A percentile compares a stretch with the other conserved stretches of the same genome.
Conservation (phyloP, 169 alveolate species). For the Eimeria tenella region DNA sequence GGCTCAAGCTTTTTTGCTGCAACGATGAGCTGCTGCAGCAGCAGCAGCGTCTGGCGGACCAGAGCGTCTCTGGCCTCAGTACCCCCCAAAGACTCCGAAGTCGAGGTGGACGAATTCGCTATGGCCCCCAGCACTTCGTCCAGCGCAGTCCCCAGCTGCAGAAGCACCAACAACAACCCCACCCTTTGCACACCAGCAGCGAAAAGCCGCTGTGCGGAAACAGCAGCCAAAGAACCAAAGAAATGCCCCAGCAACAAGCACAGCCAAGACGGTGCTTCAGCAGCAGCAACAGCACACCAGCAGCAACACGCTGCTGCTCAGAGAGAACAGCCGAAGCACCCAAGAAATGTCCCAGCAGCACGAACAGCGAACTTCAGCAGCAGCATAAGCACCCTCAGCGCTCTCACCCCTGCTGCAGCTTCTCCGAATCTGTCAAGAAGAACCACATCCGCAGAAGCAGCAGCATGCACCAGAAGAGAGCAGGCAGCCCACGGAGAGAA, state of each 20-base stretch:
- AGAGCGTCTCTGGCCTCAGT: conserved; percentile 18
- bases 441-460: conserved; percentile 68
- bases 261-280: background rate
- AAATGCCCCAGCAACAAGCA: background rate
- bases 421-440: conserved; percentile 76
- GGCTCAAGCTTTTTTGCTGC: conserved; percentile 43
- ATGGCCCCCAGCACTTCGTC: conserved; percentile 65
- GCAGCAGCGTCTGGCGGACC: conserved; percentile 54
- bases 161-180: background rate
- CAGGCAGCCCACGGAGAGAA: conserved; percentile 65
- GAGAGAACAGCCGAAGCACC: background rate
- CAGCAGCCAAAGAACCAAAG: background rate
- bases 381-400: conserved; percentile 6
- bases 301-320: conserved; percentile 25
- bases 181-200: background rate
- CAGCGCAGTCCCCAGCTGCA: conserved; percentile 66
- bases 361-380: background rate
- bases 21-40: conserved; percentile 43
- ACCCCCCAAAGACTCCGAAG: conserved; percentile 34
- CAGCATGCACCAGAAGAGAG: conserved; percentile 54
- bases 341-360: background rate
- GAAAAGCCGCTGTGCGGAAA: conserved; percentile 13
- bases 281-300: background rate
- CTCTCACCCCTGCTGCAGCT: conserved; percentile 75
- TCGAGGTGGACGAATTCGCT: conserved; percentile 28